Conservation (phyloP, 73 alveolate genomes). For the Effrenium voratum region DNA sequence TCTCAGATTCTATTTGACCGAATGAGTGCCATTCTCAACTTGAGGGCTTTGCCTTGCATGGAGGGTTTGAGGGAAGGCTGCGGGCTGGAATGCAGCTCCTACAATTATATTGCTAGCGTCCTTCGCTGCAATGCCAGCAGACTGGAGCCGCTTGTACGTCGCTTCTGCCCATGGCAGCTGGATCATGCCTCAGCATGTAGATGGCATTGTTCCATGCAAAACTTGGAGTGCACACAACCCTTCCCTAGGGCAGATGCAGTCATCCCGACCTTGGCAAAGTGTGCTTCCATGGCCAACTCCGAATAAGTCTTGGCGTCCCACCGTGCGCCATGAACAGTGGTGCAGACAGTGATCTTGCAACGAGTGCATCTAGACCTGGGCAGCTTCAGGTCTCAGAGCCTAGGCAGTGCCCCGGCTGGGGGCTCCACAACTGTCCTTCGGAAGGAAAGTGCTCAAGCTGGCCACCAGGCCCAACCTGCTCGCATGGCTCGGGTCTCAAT, state of each 20-base stretch:
- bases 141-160: slow-evolving; percentile 39
- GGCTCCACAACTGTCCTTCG: slow-evolving; percentile 40
- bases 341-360: neutral
- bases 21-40: no score
- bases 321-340: slow-evolving; percentile 86
- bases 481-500: neutral
- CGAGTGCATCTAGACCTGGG: slow-evolving; percentile 41
- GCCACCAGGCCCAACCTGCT: slow-evolving; percentile 54
- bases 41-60: no score
- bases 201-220: neutral
- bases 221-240: neutral
- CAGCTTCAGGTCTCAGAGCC: neutral
- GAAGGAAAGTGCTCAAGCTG: slow-evolving; percentile 65
- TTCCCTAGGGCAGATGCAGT: neutral
- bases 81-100: neutral
- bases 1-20: no score
- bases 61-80: no score
- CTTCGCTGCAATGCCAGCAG: slow-evolving; percentile 51
- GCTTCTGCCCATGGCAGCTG: slow-evolving; percentile 43
- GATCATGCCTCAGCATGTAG: slow-evolving; percentile 36
- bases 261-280: neutral
- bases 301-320: neutral
- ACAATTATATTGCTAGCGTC: neutral
- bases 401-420: neutral
- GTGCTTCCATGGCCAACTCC: neutral